Conservation (phyloP, 495 filamentous ascomycete genomes). For the Talaromyces ruber region DNA sequence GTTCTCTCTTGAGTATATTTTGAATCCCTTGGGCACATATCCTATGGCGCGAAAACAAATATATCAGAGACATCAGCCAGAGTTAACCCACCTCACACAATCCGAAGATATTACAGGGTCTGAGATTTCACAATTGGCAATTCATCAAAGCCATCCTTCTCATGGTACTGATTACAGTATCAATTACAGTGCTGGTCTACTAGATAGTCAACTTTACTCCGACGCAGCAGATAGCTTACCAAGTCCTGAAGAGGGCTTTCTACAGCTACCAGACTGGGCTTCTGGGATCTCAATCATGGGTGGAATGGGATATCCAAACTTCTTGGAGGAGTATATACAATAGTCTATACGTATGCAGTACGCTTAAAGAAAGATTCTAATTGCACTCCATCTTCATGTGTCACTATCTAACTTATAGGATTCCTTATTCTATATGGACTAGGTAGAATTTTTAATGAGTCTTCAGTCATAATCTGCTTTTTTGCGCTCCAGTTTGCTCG, state of each 20-base stretch:
- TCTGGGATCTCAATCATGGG: not conserved
- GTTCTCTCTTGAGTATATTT: conserved; percentile 1
- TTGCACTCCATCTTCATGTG: not conserved
- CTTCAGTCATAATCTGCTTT: not conserved
- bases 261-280: not conserved
- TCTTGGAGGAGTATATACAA: not conserved
- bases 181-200: no score
- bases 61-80: not conserved
- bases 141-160: not conserved
- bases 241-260: not conserved
- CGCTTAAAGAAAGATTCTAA: not conserved
- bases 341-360: not conserved
- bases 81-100: not conserved
- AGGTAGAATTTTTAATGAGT: not conserved
- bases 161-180: no score
- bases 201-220: not conserved
- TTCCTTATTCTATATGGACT: no score
- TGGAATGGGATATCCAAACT: not conserved
- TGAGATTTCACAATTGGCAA: not conserved
- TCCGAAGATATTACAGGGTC: not conserved
- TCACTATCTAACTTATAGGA: no score
- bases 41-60: not conserved
- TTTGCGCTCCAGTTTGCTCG: not conserved
- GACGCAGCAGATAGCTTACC: not conserved
- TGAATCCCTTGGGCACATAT: conserved; percentile 1